Evolutionary conservation across 768 basidiomycete genomes (phyloP).

Genomic region (Lentinula sp.): DNA sequence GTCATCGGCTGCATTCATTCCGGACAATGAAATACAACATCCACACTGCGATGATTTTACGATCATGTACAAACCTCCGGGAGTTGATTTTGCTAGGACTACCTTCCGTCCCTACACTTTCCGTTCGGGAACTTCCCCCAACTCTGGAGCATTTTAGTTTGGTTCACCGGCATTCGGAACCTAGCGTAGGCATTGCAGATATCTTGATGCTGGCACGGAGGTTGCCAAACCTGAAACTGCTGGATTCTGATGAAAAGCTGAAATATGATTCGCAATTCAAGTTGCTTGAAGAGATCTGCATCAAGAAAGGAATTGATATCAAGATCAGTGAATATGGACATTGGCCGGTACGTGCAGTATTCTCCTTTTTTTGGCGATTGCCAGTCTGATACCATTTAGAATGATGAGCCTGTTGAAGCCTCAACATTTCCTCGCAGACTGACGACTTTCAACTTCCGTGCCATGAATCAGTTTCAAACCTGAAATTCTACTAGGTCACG

Average conservation of each 20-base stretch:
- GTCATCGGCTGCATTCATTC: constrained; percentile 34
- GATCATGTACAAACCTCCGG: constrained; percentile 28
- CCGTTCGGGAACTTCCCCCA: constrained; percentile 21
- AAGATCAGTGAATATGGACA: constrained; percentile 20
- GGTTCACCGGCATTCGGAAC: constrained; percentile 20
- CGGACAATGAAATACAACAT: constrained; percentile 30
- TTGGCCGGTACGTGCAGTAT: constrained; percentile 26
- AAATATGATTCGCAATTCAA: constrained; percentile 15
- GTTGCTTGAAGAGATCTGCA: constrained; percentile 20
- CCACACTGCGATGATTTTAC: constrained; percentile 25
- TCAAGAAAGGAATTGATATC: constrained; percentile 21
- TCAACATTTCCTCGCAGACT: constrained; percentile 27
- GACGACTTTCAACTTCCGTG: constrained; percentile 28
- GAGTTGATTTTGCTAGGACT: constrained; percentile 33
- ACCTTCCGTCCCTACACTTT: constrained; percentile 25
- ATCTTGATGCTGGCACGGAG: constrained; percentile 22
- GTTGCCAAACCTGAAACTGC: constrained; percentile 26
- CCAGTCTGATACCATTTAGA: constrained; percentile 14
- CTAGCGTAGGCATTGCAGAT: constrained; percentile 15
- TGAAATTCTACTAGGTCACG: no score
- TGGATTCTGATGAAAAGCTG: constrained; percentile 28
- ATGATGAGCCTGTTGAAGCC: constrained; percentile 29
- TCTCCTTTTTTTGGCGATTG: neutral
- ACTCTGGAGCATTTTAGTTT: constrained; percentile 35
- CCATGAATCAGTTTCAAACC: constrained; percentile 17